phyloP scores from a whole-genome alignment of 805 yeast species.

The Candida hungchunana region DNA sequence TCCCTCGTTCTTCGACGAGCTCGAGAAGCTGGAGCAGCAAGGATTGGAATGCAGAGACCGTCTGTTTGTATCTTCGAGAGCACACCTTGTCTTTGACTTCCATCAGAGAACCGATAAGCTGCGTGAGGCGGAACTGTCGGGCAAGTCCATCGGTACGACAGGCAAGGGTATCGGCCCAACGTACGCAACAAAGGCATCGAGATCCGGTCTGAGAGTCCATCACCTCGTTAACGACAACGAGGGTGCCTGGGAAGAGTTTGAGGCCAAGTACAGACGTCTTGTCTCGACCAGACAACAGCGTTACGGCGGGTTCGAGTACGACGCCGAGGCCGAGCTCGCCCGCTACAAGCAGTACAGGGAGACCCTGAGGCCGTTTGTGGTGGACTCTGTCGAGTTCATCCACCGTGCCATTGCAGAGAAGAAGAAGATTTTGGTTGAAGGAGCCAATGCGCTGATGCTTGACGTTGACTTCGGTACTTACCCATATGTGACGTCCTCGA shows the following conservation, averaged over 20 bases:
- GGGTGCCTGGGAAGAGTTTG: slow-evolving; percentile 91
- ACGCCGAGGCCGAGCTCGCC: slow-evolving; percentile 72
- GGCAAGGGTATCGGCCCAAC: slow-evolving; percentile 99
- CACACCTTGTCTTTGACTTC: slow-evolving; percentile 95
- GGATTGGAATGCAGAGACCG: slow-evolving; percentile 65
- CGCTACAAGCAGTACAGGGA: slow-evolving; percentile 74
- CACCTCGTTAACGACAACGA: slow-evolving; percentile 88
- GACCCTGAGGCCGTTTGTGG: slow-evolving; percentile 80
- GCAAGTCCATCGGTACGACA: slow-evolving; percentile 90
- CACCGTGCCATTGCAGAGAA: slow-evolving; percentile 70
- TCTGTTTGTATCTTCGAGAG: slow-evolving; percentile 85
- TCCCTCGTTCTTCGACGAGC: slow-evolving; percentile 87
- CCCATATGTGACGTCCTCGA: slow-evolving; percentile 93
- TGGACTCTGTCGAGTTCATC: slow-evolving; percentile 84
- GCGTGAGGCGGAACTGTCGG: slow-evolving; percentile 81
- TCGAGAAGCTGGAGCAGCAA: slow-evolving; percentile 73
- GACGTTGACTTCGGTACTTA: slow-evolving; percentile 98
- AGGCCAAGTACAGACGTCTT: slow-evolving; percentile 67
- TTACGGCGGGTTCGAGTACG: slow-evolving; percentile 91
- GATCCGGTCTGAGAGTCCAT: slow-evolving; percentile 96
- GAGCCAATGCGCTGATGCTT: slow-evolving; percentile 97
- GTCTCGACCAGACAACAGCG: slow-evolving; percentile 80
- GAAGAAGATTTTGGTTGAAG: slow-evolving; percentile 90
- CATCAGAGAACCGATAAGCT: slow-evolving; percentile 96
- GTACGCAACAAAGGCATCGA: slow-evolving; percentile 91